Evolutionary conservation across 345 rosid genomes (phyloP).

Genomic region (Raphanus sativus): DNA sequence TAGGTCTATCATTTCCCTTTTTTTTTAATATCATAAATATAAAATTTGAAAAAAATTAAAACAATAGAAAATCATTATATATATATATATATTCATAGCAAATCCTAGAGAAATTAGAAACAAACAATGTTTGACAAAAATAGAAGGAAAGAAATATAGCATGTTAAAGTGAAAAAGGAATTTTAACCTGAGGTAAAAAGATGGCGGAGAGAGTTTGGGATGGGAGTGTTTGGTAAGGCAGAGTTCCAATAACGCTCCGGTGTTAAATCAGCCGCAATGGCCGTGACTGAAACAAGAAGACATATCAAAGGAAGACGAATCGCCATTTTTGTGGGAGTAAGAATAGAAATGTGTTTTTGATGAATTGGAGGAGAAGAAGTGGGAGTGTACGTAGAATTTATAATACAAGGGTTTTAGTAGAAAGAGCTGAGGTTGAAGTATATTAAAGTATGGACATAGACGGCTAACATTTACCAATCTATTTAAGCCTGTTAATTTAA

Average conservation of each 20-base stretch:
- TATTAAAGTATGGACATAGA: constrained; percentile 19
- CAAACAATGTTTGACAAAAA: not conserved
- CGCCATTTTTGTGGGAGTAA: constrained; percentile 9
- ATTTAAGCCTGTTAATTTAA: constrained; percentile 28
- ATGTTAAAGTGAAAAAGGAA: not conserved
- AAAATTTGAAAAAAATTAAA: not conserved
- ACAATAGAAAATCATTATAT: not conserved
- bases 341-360: constrained; percentile 1
- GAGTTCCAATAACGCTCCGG: constrained; percentile 39
- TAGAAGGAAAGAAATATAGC: not conserved
- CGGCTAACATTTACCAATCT: constrained; percentile 35
- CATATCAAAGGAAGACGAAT: constrained; percentile 23
- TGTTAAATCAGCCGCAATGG: constrained; percentile 29
- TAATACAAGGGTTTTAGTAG: constrained; percentile 30
- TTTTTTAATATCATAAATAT: not conserved
- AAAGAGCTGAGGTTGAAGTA: constrained; percentile 24
- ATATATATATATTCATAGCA: not conserved
- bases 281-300: constrained; percentile 37
- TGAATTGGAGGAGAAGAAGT: constrained; percentile 31
- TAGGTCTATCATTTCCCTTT: not conserved
- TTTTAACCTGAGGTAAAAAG: constrained; percentile 25
- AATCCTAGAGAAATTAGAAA: not conserved
- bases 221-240: constrained; percentile 40
- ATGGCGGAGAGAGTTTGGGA: constrained; percentile 37
- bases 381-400: constrained; percentile 26